phyloP scores from a whole-genome alignment of 768 basidiomycete genomes.

The Trametes cinnabarina region DNA sequence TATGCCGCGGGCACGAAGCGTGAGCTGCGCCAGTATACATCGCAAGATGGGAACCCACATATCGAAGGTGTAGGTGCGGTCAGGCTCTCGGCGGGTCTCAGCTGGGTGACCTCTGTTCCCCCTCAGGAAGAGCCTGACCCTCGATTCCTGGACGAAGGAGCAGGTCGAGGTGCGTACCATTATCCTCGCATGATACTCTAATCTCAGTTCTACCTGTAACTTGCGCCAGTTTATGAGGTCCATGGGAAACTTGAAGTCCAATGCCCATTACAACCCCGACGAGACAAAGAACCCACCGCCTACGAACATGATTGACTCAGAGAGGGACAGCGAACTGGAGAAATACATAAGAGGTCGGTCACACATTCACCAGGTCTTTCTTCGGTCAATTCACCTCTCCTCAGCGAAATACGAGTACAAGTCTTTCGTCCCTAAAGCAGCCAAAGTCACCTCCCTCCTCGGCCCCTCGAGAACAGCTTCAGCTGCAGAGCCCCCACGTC shows the following conservation, averaged over 20 bases:
- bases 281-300: slow-evolving; percentile 82
- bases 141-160: slow-evolving; percentile 87
- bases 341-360: slow-evolving; percentile 80
- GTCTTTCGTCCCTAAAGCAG: slow-evolving; percentile 48
- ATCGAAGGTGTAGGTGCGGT: slow-evolving; percentile 79
- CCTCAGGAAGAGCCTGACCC: slow-evolving; percentile 79
- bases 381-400: background rate
- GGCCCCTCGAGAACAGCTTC: slow-evolving; percentile 31
- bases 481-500: slow-evolving; percentile 15
- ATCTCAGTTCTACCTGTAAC: background rate
- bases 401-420: slow-evolving; percentile 80
- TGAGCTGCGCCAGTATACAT: slow-evolving; percentile 88
- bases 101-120: background rate
- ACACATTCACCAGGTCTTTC: background rate
- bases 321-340: slow-evolving; percentile 88
- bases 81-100: background rate
- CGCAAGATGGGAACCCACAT: slow-evolving; percentile 93
- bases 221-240: slow-evolving; percentile 65
- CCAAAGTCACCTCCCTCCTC: slow-evolving; percentile 30
- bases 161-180: slow-evolving; percentile 70
- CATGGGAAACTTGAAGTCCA: slow-evolving; percentile 81
- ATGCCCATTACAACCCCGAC: slow-evolving; percentile 78
- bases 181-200: slow-evolving; percentile 13
- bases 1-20: slow-evolving; percentile 39
- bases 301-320: slow-evolving; percentile 70